phyloP scores from a whole-genome alignment of 345 rosid genomes.

The Sisymbrium altissimum region DNA sequence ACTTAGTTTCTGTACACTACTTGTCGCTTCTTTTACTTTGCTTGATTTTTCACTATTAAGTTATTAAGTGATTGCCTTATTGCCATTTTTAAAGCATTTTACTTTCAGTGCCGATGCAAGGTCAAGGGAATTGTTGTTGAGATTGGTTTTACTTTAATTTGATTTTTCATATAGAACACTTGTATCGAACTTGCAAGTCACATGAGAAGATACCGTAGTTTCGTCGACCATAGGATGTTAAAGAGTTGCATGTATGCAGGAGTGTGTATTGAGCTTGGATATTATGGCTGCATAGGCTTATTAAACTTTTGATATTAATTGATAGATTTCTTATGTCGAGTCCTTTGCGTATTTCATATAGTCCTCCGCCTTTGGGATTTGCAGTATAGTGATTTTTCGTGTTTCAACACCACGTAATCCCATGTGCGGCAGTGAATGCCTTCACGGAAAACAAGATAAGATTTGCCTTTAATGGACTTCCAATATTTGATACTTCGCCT shows the following conservation, averaged over 20 bases:
- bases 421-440: conserved; percentile 4
- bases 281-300: neutral
- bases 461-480: neutral
- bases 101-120: neutral
- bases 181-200: neutral
- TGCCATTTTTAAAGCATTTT: neutral
- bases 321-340: neutral
- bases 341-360: neutral
- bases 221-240: neutral
- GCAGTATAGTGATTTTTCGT: neutral
- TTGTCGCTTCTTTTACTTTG: conserved; percentile 1
- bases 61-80: neutral
- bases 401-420: neutral
- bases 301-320: neutral
- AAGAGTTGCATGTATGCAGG: neutral
- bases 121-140: neutral
- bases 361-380: conserved; percentile 9
- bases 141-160: neutral
- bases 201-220: neutral
- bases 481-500: neutral
- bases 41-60: neutral
- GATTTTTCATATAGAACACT: neutral
- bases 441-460: neutral
- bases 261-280: neutral
- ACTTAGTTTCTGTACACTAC: conserved; percentile 14